Percentiles rank a stretch among this genome's conserved stretches.
Conservation (phyloP, 208 protist species). For the Wallacemonas rigidus region DNA sequence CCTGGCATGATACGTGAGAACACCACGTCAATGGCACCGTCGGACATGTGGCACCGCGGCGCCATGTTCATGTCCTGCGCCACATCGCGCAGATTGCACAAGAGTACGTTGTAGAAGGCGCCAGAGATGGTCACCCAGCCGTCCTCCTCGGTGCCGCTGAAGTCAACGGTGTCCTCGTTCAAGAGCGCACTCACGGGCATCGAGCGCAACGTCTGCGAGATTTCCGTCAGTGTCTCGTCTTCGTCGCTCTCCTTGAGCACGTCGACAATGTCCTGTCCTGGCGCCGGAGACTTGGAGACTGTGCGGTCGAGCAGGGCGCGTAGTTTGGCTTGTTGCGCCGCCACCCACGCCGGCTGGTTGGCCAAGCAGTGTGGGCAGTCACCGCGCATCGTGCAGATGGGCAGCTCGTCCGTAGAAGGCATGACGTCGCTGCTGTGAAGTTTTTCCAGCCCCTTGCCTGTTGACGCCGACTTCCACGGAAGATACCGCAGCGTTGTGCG, state of each 20-base stretch:
- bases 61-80: conserved; percentile 82
- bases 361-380: conserved; percentile 67
- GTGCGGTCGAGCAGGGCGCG: neutral
- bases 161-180: conserved; percentile 60
- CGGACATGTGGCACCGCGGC: conserved; percentile 69
- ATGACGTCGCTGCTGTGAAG: conserved; percentile 39
- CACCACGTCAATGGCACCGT: conserved; percentile 81
- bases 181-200: conserved; percentile 43
- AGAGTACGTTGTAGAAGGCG: conserved; percentile 59
- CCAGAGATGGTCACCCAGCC: conserved; percentile 82
- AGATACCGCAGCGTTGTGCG: conserved; percentile 66
- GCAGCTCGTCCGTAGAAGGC: conserved; percentile 40
- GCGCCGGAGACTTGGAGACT: neutral
- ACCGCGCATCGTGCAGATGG: conserved; percentile 61
- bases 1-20: conserved; percentile 49
- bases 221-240: conserved; percentile 17
- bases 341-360: conserved; percentile 23
- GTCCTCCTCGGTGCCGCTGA: conserved; percentile 45
- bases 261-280: conserved; percentile 6
- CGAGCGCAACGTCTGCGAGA: neutral
- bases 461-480: conserved; percentile 48
- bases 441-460: conserved; percentile 64
- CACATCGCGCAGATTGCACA: conserved; percentile 72
- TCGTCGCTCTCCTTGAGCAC: conserved; percentile 16
- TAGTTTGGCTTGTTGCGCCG: conserved; percentile 1